phyloP scores from a whole-genome alignment of 352 stramenopile genomes.

The Saprolegnia parasitica region DNA sequence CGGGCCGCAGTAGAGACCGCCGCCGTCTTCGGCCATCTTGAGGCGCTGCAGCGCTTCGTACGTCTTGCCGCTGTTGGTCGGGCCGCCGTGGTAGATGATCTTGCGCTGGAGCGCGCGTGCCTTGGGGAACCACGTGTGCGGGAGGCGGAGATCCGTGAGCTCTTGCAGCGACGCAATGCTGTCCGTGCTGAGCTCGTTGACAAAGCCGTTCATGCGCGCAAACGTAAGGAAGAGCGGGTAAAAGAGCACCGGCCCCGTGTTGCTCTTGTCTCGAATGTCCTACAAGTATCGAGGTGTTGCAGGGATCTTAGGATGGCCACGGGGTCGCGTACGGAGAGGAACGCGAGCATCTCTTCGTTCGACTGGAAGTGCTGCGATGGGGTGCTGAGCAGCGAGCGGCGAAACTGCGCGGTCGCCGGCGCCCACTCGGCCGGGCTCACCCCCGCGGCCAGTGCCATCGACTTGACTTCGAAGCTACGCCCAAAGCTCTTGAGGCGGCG shows the following conservation, averaged over 20 bases:
- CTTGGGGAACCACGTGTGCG: constrained; percentile 80
- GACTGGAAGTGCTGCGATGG: constrained; percentile 56
- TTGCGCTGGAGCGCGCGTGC: constrained; percentile 70
- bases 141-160: constrained; percentile 65
- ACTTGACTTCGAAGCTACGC: constrained; percentile 63
- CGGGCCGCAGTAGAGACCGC: constrained; percentile 92
- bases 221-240: constrained; percentile 74
- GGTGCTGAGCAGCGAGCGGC: constrained; percentile 51
- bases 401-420: constrained; percentile 50
- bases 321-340: constrained; percentile 31
- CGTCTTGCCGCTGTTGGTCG: constrained; percentile 97
- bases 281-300: constrained; percentile 21
- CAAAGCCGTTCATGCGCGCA: constrained; percentile 39
- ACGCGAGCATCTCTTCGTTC: constrained; percentile 50
- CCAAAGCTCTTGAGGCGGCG: constrained; percentile 39
- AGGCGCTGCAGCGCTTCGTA: constrained; percentile 91
- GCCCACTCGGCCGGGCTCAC: constrained; percentile 62
- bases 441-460: constrained; percentile 57
- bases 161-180: constrained; percentile 44
- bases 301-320: too few species aligned
- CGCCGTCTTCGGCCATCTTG: constrained; percentile 71
- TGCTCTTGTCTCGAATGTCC: constrained; percentile 47
- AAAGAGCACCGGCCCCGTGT: constrained; percentile 60
- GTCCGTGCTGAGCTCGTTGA: constrained; percentile 36
- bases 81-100: constrained; percentile 90